Base-by-base conservation (phyloP, 176 grass and related monocot species). In the Raddia guianensis region DNA sequence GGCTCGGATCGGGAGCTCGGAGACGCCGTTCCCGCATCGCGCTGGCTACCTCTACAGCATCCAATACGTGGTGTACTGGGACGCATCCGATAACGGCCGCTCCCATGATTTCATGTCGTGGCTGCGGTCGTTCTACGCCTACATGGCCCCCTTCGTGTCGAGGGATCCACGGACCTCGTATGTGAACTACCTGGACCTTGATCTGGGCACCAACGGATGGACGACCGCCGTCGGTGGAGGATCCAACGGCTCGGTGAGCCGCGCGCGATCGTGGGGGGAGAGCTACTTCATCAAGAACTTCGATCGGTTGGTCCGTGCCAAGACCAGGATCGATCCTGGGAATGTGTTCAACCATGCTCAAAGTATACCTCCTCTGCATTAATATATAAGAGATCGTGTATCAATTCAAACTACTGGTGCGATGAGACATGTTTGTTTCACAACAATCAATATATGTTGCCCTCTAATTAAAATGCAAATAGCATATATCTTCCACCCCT, bases 101-200 rank as follows among this genome's bases (percentile, higher is more conserved):
- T 71, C 27, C 0, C 61, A 46, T 0, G 62, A 74, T 53, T 83
- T 61, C 77, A 69, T 97, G 44, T 32, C 48, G 12, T 93, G 94
- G 94, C 57, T 93, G 0, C 52, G 84, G 2, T 63, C 72, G 0
- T 71, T 97, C 79, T 87, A 93, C 58, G 18, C 2, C 1, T 89
- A 54, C 53, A 97, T 97, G 91, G 9, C 70, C 1, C 21, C 43
- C 0, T 79, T 64, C 16, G 94, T 93, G 72, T 84, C 91, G 0
- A 81, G 79, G 7, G 49, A 86, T 16, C 87, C 89, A 0, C 85
- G 87, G 0, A 81, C 67, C 7, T 87, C 89, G 32, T 93, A 90
- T 10, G 82, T 91, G 1, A 97, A 97, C 85, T 97, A 91, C 49
- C 0, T 94, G 51, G 91, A 97, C 54, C 71, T 91, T 1, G 94